These are phyloP conservation scores for Baorangia bicolor DNA, from an alignment of 768 basidiomycete genomes.

Conservation along the genomic window DNA sequence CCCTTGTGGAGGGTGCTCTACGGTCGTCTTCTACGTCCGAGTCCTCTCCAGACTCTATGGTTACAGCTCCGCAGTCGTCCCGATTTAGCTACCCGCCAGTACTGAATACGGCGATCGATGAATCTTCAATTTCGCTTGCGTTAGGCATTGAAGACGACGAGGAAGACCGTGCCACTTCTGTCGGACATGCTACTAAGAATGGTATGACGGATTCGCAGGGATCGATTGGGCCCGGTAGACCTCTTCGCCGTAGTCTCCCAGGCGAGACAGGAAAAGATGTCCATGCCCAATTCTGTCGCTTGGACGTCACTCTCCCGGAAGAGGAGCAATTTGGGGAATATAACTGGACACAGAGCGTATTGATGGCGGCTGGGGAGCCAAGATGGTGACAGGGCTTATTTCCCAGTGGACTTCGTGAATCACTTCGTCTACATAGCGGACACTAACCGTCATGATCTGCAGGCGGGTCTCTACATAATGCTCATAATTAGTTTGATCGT, in stretches of 20 bases:
- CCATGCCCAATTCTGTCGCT: conserved; percentile 26
- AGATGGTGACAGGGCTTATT: conserved; percentile 28
- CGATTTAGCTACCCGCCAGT: conserved; percentile 51
- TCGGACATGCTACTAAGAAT: conserved; percentile 10
- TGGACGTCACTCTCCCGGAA: conserved; percentile 29
- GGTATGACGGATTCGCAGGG: conserved; percentile 17
- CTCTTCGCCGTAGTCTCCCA: conserved; percentile 16
- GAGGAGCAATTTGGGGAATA: conserved; percentile 47
- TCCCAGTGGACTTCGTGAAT: conserved; percentile 6
- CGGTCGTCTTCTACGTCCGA: conserved; percentile 31
- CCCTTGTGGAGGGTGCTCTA: conserved; percentile 19
- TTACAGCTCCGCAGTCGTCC: conserved; percentile 57
- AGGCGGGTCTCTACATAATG: conserved; percentile 29
- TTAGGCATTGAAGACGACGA: conserved; percentile 30
- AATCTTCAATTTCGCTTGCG: conserved; percentile 45
- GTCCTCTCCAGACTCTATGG: conserved; percentile 44
- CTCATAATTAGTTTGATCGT: conserved; percentile 16
- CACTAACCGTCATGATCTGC: conserved; percentile 29
- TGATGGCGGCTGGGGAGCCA: conserved; percentile 62
- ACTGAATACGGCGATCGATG: conserved; percentile 61
- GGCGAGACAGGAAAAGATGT: conserved; percentile 18
- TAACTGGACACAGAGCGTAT: conserved; percentile 74
- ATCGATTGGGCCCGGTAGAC: conserved; percentile 10
- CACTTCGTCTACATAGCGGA: conserved; percentile 18
- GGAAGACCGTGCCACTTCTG: conserved; percentile 19